Percentiles rank a stretch among this genome's conserved stretches.
Conservation (phyloP, 2,329 filamentous ascomycete species). For the Alternaria arborescens region DNA sequence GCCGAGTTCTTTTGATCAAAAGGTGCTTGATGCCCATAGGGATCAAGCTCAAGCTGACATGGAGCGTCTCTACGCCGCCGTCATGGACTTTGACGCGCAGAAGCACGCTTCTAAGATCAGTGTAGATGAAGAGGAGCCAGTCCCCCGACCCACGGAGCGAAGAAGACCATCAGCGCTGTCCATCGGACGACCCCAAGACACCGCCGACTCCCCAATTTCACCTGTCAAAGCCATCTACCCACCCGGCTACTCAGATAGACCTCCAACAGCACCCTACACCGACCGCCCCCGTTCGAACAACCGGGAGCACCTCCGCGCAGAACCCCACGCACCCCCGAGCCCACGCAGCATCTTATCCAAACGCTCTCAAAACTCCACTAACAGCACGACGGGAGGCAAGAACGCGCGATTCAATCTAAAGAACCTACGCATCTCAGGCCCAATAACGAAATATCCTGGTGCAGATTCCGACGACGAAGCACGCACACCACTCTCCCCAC, state of each 20-base stretch:
- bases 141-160: conserved; percentile 16
- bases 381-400: conserved; percentile 45
- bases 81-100: conserved; percentile 83
- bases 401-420: conserved; percentile 59
- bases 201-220: conserved; percentile 48
- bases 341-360: conserved; percentile 51
- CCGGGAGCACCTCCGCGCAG: conserved; percentile 19
- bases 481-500: conserved; percentile 64
- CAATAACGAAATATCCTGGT: conserved; percentile 57
- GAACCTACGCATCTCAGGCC: conserved; percentile 66
- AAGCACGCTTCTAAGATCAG: conserved; percentile 49
- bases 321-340: conserved; percentile 34
- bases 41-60: conserved; percentile 81
- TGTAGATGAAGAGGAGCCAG: conserved; percentile 31
- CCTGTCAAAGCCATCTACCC: conserved; percentile 60
- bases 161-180: conserved; percentile 43
- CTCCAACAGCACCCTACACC: conserved; percentile 15
- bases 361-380: conserved; percentile 45
- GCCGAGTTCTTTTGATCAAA: conserved; percentile 77
- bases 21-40: conserved; percentile 76
- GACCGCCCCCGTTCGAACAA: conserved; percentile 10
- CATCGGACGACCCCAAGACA: conserved; percentile 31
- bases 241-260: conserved; percentile 47
- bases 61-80: conserved; percentile 88
- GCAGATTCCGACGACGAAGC: conserved; percentile 56